Percentiles rank a stretch among this genome's conserved stretches.
Conservation (phyloP, 1,284 basidiomycete species). For the Trametes sp. region DNA sequence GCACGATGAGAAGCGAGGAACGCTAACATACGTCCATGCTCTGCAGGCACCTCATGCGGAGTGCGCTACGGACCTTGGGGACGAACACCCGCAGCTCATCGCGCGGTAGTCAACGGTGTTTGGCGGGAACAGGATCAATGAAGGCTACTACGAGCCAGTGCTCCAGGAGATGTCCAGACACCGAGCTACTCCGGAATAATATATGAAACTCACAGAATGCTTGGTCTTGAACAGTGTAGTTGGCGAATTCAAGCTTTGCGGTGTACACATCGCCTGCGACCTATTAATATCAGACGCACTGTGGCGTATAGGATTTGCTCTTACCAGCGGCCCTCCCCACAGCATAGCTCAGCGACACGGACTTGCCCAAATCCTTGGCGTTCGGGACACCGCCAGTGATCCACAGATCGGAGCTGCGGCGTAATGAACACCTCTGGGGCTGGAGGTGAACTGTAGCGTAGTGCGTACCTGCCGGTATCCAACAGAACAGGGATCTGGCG, state of each 20-base stretch:
- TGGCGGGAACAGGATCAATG: not conserved
- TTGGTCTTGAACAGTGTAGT: slow-evolving; percentile 66
- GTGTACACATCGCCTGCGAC: slow-evolving; percentile 63
- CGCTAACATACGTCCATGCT: too few relatives aligned
- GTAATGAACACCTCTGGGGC: slow-evolving; percentile 2
- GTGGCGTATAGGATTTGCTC: not conserved
- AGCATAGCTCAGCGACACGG: slow-evolving; percentile 67
- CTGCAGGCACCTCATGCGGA: not conserved
- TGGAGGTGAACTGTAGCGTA: not conserved
- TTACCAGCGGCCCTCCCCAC: slow-evolving; percentile 70
- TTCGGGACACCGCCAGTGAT: slow-evolving; percentile 55
- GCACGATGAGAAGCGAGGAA: too few relatives aligned
- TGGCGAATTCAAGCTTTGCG: slow-evolving; percentile 62
- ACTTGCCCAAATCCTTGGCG: slow-evolving; percentile 63
- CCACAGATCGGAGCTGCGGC: slow-evolving; percentile 69
- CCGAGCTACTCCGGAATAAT: not conserved
- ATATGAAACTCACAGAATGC: slow-evolving; percentile 63
- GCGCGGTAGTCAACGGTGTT: not conserved
- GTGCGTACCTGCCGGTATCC: slow-evolving; percentile 49
- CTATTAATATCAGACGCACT: not conserved
- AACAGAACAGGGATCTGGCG: slow-evolving; percentile 45
- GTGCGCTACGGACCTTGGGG: not conserved
- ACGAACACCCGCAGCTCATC: not conserved
- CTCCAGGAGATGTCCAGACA: not conserved
- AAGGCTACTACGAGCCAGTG: not conserved